phyloP scores from a whole-genome alignment of 2,329 filamentous ascomycete species.

The Colletotrichum sp. region DNA sequence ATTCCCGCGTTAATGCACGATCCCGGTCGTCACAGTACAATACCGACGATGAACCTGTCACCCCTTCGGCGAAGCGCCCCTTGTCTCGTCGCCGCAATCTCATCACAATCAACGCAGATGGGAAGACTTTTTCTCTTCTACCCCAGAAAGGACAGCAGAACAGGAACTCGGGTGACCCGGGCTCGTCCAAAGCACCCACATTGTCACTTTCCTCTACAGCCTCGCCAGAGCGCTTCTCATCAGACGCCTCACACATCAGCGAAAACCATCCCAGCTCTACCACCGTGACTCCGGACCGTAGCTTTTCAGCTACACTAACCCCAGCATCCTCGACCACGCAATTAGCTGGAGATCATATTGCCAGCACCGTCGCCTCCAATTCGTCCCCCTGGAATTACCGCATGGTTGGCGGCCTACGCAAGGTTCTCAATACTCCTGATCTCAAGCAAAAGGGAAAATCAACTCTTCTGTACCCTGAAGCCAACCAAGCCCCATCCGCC shows the following conservation, averaged over 20 bases:
- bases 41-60: conserved; percentile 20
- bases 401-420: conserved; percentile 59
- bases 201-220: conserved; percentile 51
- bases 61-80: conserved; percentile 31
- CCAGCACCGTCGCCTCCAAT: conserved; percentile 18
- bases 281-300: conserved; percentile 52
- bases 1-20: conserved; percentile 41
- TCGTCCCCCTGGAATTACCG: conserved; percentile 58
- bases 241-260: conserved; percentile 44
- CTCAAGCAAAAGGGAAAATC: conserved; percentile 43
- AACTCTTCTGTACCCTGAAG: conserved; percentile 7
- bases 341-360: conserved; percentile 36
- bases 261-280: conserved; percentile 52
- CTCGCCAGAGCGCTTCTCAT: conserved; percentile 55
- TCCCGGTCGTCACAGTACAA: conserved; percentile 23
- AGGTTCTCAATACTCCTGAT: conserved; percentile 51
- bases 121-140: conserved; percentile 61
- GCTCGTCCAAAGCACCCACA: conserved; percentile 43
- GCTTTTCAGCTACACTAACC: conserved; percentile 37
- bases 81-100: conserved; percentile 46
- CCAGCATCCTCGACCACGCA: conserved; percentile 38
- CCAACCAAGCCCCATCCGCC: conserved; percentile 11
- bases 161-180: neutral
- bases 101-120: conserved; percentile 57
- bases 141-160: conserved; percentile 28